Evolutionary conservation across 2,329 filamentous ascomycete species (phyloP).

Genomic region (Alternaria gaisen): DNA sequence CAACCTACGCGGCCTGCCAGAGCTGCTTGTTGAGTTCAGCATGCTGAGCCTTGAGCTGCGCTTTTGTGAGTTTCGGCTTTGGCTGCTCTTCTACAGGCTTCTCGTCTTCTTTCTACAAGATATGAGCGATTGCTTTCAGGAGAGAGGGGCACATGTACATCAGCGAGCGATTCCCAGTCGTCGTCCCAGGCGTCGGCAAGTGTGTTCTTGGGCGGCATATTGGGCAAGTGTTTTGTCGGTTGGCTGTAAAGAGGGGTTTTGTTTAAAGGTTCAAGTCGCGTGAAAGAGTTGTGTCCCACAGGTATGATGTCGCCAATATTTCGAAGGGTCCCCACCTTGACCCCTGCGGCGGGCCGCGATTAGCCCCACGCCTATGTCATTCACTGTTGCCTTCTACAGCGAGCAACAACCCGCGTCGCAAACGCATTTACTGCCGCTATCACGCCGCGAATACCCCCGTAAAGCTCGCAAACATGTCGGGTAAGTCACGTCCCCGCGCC

Average conservation of each 20-base stretch:
- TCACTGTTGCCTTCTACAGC: conserved; percentile 18
- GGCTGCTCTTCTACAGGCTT: conserved; percentile 51
- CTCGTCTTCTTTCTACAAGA: conserved; percentile 47
- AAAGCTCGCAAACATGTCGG: conserved; percentile 18
- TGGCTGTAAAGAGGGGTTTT: neutral
- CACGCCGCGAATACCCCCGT: neutral
- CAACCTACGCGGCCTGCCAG: conserved; percentile 84
- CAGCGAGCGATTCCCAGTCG: conserved; percentile 84
- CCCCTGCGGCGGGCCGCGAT: conserved; percentile 24
- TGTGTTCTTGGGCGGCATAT: conserved; percentile 48
- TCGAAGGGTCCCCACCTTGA: conserved; percentile 13
- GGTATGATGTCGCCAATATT: conserved; percentile 20
- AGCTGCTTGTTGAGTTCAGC: conserved; percentile 83
- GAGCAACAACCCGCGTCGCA: conserved; percentile 6
- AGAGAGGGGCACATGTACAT: conserved; percentile 59
- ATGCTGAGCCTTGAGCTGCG: conserved; percentile 81
- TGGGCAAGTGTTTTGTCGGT: conserved; percentile 11
- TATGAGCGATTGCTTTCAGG: conserved; percentile 28
- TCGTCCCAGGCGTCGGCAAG: conserved; percentile 80
- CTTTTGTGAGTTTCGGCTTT: conserved; percentile 68
- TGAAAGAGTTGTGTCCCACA: neutral
- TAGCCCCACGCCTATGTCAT: conserved; percentile 15
- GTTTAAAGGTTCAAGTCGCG: neutral
- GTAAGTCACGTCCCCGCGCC: conserved; percentile 7
- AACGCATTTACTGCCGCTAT: conserved; percentile 7